Evolutionary conservation across 1,284 basidiomycete species (phyloP), one percentile per base, ranked within the genome.

Genomic region (Boletus smithii): DNA sequence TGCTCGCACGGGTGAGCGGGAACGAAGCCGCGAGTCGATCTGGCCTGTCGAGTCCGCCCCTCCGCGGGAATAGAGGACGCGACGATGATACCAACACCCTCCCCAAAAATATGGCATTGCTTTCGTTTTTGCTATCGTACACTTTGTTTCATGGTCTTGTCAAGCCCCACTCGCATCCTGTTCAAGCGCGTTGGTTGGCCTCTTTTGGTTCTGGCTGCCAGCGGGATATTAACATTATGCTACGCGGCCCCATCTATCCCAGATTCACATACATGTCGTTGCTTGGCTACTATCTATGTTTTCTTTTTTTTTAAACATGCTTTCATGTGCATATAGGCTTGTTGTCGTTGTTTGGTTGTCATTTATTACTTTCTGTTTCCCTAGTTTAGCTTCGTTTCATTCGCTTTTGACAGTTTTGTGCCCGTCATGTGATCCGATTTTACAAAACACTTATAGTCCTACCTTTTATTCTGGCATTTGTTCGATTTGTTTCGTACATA

Each of bases 41-140:
- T 63, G 62, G 62, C 52, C 62, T 23, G 51, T 68, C 43, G 65
- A 68, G 48, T 51, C 66, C 22, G 49, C 57, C 20, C 47, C 62
- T 3, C 42, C 53, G 23, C 62, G 62, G 39, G 62, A 63, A 46
- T 63, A 63, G 50, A 53, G 46, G 48, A 44, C 31, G 24, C 44
- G 35, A 48, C 37, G 17, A 51, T 46, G 37, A 51, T 61, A 45
- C 50, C 49, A 42, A 38, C 44, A n/a, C 30, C 34, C 24, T 26
- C 18, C 41, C 13, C 35, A 63, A 65, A 61, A 60, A 65, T 57
- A 46, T 63, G 50, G 18, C 42, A 36, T 49, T 42, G 62, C 59
- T 61, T 60, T 61, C 58, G 61, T 57, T 49, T 60, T 30, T 66
- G 63, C 63, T 63, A 46, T 65, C 61, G 55, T 46, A 52, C 31